Base-by-base conservation (phyloP, 192 early-diverging fungal species). In the Chytriomyces sp. region DNA sequence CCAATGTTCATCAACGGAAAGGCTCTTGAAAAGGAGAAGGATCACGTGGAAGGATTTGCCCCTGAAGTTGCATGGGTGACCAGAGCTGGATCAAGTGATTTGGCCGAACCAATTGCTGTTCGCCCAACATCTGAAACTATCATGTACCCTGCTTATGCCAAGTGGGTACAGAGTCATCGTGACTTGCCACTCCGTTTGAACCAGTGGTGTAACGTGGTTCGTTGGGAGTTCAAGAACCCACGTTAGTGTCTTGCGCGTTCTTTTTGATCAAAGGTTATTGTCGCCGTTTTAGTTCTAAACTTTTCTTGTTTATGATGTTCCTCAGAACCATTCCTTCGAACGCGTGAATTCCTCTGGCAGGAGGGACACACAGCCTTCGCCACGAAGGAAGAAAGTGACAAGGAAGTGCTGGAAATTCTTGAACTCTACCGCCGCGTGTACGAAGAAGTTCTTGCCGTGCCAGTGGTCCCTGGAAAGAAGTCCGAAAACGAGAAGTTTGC, bases 1-100 rank as follows among this genome's bases (percentile, higher is more conserved):
- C 98, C 98, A 65, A 99, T 99, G 97, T 99, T 99, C 85, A 95
- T 99, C 13, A 92, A 96, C 18, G 85, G 86, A 72, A 84, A 88
- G 74, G 91, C 91, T 59, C 88, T 99, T 77, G 92, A 99, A 77
- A 89, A 89, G 73, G 98, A 99, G 82, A 99, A 99, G 91, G 96
- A 98, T 75, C 98, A 99, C 85, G 91, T 99, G 68, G 98, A 99
- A 79, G 98, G 98, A 26, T 99, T 99, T 84, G 94, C 97, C 59
- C 96, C 98, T 44, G 98, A 99, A 83, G 98, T 99, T n/a, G 98
- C 98, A 13, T 99, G 98, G 98, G 98, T 99, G 43, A 99, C 98
- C 28, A 94, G 89, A 79, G 98, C 98, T 62, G 98, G 98, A 18
- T 87, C 87, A 77, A 91, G 86, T 61, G 96, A 99, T 61, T 84